Evolutionary conservation across 2,329 filamentous ascomycete genomes (phyloP).

Genomic region (Fusarium penzigii): DNA sequence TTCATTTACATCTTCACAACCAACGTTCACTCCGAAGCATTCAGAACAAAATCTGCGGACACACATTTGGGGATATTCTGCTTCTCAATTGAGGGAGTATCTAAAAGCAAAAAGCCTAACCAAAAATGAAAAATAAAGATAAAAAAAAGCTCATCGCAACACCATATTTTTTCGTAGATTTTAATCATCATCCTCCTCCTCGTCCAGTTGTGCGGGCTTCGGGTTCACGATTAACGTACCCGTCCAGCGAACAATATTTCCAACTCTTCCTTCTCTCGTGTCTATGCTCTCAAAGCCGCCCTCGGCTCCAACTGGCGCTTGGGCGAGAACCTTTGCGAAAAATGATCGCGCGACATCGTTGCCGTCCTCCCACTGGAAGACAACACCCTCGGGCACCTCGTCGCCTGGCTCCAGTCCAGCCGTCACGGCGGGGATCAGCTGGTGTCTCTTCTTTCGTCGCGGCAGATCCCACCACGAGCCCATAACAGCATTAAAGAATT

Average conservation of each 20-base stretch:
- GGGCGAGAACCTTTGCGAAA: slow-evolving; percentile 16
- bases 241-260: slow-evolving; percentile 8
- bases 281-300: slow-evolving; percentile 19
- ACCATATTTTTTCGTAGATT: no score
- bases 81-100: no score
- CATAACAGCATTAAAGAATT: slow-evolving; percentile 14
- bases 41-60: no score
- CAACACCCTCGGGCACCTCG: slow-evolving; percentile 11
- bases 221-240: slow-evolving; percentile 9
- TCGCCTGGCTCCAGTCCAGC: slow-evolving; percentile 15
- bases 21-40: no score
- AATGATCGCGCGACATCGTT: slow-evolving; percentile 13
- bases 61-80: no score
- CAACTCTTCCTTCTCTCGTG: slow-evolving; percentile 11
- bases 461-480: slow-evolving; percentile 20
- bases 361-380: slow-evolving; percentile 14
- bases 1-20: no score
- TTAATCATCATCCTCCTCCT: no score
- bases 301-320: slow-evolving; percentile 7
- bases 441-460: slow-evolving; percentile 13
- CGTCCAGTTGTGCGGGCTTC: background rate
- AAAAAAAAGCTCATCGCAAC: no score
- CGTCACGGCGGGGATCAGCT: slow-evolving; percentile 4
- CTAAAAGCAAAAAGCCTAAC: no score
- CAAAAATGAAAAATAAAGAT: no score